These are phyloP conservation scores for Boletus rufocinnamomeus DNA, from an alignment of 768 basidiomycete genomes.

Conservation along the genomic window DNA sequence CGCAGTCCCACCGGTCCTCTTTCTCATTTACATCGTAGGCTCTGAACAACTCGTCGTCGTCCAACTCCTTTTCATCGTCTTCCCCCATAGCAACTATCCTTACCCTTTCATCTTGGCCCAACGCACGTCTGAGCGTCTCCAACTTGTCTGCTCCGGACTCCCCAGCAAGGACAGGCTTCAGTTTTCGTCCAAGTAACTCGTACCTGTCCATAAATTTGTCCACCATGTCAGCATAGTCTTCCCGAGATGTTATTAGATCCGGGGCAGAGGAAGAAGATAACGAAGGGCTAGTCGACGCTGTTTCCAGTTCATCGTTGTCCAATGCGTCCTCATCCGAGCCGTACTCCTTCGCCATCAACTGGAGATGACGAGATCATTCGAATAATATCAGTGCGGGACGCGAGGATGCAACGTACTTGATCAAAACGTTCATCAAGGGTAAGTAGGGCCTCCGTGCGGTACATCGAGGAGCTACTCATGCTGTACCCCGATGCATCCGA, in stretches of 20 bases:
- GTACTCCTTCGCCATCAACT: slow-evolving; percentile 84
- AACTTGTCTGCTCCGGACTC: slow-evolving; percentile 78
- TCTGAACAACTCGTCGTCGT: slow-evolving; percentile 45
- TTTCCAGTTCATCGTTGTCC: slow-evolving; percentile 53
- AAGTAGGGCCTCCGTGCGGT: slow-evolving; percentile 84
- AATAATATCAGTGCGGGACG: not conserved
- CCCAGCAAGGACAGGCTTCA: slow-evolving; percentile 74
- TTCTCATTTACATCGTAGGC: slow-evolving; percentile 46
- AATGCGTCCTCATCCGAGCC: slow-evolving; percentile 53
- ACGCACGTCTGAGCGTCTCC: slow-evolving; percentile 71
- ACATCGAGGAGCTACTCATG: slow-evolving; percentile 98
- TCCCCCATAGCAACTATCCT: slow-evolving; percentile 44
- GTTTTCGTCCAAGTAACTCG: slow-evolving; percentile 86
- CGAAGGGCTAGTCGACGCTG: slow-evolving; percentile 38
- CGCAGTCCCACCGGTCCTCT: slow-evolving; percentile 91
- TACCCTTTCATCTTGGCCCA: slow-evolving; percentile 70
- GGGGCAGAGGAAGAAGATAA: slow-evolving; percentile 63
- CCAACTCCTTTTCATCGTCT: slow-evolving; percentile 50
- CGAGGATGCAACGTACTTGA: slow-evolving; percentile 56
- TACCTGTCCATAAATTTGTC: slow-evolving; percentile 92
- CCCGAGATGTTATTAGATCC: slow-evolving; percentile 75
- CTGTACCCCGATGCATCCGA: slow-evolving; percentile 93
- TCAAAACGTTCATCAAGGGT: slow-evolving; percentile 94
- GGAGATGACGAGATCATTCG: not conserved
- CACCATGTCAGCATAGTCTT: slow-evolving; percentile 89